Percentiles rank a stretch among this genome's conserved stretches.
Evolutionary conservation across 108 stramenopile species (phyloP).

Genomic region (Nitzschia palea): DNA sequence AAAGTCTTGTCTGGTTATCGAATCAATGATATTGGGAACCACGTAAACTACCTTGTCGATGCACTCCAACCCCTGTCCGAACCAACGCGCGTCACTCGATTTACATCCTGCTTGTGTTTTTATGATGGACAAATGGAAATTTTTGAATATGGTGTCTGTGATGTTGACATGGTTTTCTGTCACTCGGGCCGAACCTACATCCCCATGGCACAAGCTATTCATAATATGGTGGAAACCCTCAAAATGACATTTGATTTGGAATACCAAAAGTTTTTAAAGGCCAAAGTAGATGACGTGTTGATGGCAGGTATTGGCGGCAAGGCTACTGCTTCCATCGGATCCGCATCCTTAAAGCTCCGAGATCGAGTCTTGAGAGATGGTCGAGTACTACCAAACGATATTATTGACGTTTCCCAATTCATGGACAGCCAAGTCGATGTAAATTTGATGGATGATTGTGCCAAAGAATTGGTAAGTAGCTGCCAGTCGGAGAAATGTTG

Average conservation of each 20-base stretch:
- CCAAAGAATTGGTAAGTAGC: conserved; percentile 54
- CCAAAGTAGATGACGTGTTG: conserved; percentile 46
- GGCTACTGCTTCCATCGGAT: conserved; percentile 35
- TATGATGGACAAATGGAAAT: conserved; percentile 89
- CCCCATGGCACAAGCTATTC: conserved; percentile 65
- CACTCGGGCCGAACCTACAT: conserved; percentile 72
- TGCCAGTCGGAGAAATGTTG: no score
- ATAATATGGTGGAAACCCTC: conserved; percentile 72
- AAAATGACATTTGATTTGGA: conserved; percentile 70
- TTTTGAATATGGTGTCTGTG: conserved; percentile 74
- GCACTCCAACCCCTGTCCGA: conserved; percentile 72
- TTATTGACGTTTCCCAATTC: conserved; percentile 86
- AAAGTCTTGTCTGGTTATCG: conserved; percentile 69
- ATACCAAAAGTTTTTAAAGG: conserved; percentile 72
- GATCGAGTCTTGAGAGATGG: conserved; percentile 87
- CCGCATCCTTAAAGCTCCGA: conserved; percentile 63
- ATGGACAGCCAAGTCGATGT: conserved; percentile 88
- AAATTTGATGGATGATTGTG: conserved; percentile 88
- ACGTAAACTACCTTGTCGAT: conserved; percentile 76
- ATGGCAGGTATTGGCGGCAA: conserved; percentile 2
- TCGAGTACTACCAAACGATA: conserved; percentile 82
- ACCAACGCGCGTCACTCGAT: conserved; percentile 75
- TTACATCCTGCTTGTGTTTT: conserved; percentile 75
- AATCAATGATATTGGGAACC: conserved; percentile 79
- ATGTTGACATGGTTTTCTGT: conserved; percentile 69